Base-by-base conservation (phyloP, 148 eudicot species). In the Spergularia marina region DNA sequence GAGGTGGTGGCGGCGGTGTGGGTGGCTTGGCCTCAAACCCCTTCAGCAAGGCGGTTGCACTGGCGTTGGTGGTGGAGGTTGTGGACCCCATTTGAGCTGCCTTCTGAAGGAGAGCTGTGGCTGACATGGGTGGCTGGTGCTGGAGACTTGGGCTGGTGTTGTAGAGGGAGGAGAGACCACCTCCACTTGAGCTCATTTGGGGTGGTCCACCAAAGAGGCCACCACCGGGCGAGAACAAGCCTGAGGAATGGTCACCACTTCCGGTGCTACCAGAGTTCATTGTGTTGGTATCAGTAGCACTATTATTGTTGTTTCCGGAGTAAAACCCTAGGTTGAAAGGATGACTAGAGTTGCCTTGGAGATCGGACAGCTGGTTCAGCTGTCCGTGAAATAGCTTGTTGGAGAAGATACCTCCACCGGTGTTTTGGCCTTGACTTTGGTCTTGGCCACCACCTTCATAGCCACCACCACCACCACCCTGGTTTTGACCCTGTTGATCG, bases 1-100 rank as follows among this genome's bases (percentile, higher is more conserved):
- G 53, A 4, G 84, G 88, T 1, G 72, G 83, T 0, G 70, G 78
- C 54, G 75, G 68, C 39, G 79, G 73, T 10, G 57, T 59, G 18
- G 74, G 68, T 62, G 78, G 64, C 55, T 74, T 80, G 17, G 82
- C 13, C 16, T 79, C 82, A 1, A 74, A 76, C 12, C 80, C 83
- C 40, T 80, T 84, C 18, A 88, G 80, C 18, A 88, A 58, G 53
- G 85, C 76, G 39, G 87, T 72, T 2, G 89, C 86, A 23, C 84
- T 81, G 18, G 78, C 80, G 6, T 77, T 82, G 85, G 81, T 83
- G 53, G 70, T n/a, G 66, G 78, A 78, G 58, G 90, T 77, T 49
- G 87, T 82, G 74, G 87, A 87, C 47, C 90, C 92, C 84, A 89
- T 82, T 54, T 87, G 92, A 57, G 92, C 92, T 2, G 92, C 92